phyloP scores from a whole-genome alignment of 805 yeast genomes.

The Monosporozyma yasuniensis region DNA sequence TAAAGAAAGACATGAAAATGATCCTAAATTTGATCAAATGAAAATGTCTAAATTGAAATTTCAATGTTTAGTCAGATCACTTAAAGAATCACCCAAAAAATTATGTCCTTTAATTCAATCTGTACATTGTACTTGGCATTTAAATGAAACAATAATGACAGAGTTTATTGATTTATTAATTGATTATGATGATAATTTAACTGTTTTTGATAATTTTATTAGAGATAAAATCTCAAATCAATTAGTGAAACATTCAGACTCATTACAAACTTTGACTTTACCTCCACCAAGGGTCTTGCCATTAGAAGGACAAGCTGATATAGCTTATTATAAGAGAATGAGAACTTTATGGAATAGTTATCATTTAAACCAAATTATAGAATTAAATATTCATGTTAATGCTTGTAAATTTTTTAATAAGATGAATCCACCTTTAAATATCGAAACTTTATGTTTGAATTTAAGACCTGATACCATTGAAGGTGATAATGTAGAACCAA shows the following conservation, averaged over 20 bases:
- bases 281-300: conserved; percentile 24
- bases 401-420: conserved; percentile 18
- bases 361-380: conserved; percentile 15
- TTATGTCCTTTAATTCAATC: conserved; percentile 17
- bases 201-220: conserved; percentile 20
- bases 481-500: conserved; percentile 6
- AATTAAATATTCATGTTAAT: conserved; percentile 22
- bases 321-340: conserved; percentile 10
- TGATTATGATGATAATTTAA: conserved; percentile 13
- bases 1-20: background rate
- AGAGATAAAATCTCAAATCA: conserved; percentile 11
- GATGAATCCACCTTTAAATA: conserved; percentile 13
- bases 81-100: conserved; percentile 10
- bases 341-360: conserved; percentile 9
- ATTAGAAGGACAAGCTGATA: conserved; percentile 8
- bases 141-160: conserved; percentile 12
- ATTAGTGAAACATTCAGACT: conserved; percentile 10
- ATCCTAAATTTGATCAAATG: conserved; percentile 1
- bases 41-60: conserved; percentile 10
- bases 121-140: conserved; percentile 28
- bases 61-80: conserved; percentile 14
- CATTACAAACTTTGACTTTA: conserved; percentile 17
- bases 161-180: conserved; percentile 13
- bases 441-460: conserved; percentile 19
- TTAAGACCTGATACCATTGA: conserved; percentile 22